A percentile compares a stretch with the other conserved stretches of the same genome.
Conservation (phyloP, 78 protist genomes). For the Chrysochromulina parva region DNA sequence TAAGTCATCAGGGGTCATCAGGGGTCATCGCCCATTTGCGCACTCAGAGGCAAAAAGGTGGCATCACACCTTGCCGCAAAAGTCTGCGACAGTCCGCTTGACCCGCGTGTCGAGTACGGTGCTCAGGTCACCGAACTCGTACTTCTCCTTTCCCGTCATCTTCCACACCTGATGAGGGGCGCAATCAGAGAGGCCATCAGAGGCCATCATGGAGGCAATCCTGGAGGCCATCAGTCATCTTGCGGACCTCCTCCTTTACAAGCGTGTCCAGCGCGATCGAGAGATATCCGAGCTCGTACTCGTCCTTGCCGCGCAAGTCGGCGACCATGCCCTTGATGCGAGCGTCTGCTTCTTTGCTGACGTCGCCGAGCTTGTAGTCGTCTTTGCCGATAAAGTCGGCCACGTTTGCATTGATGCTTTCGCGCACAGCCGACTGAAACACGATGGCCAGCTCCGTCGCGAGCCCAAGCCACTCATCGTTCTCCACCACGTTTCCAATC, state of each 20-base stretch:
- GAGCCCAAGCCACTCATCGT: not conserved
- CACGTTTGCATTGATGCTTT: not conserved
- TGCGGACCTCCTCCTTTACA: not conserved
- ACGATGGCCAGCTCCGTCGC: not conserved
- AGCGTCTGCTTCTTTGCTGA: not conserved
- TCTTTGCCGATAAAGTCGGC: conserved; percentile 16
- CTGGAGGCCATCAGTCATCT: too few relatives aligned
- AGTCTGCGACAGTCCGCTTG: not conserved
- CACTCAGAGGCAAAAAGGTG: too few relatives aligned
- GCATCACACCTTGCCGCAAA: not conserved
- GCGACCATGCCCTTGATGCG: conserved; percentile 4
- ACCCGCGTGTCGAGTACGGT: not conserved
- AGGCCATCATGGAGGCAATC: too few relatives aligned
- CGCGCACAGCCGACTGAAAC: not conserved
- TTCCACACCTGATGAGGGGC: not conserved
- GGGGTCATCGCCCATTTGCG: too few relatives aligned
- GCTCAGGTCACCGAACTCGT: not conserved
- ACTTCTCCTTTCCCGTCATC: not conserved
- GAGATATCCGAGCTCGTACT: conserved; percentile 19
- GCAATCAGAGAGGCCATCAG: too few relatives aligned
- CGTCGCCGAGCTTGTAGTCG: conserved; percentile 9
- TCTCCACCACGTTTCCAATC: not conserved
- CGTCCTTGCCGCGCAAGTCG: not conserved
- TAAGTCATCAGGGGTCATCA: too few relatives aligned
- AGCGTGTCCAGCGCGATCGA: not conserved